phyloP scores from a whole-genome alignment of 108 stramenopile genomes.

The Conticribra guillardii region DNA sequence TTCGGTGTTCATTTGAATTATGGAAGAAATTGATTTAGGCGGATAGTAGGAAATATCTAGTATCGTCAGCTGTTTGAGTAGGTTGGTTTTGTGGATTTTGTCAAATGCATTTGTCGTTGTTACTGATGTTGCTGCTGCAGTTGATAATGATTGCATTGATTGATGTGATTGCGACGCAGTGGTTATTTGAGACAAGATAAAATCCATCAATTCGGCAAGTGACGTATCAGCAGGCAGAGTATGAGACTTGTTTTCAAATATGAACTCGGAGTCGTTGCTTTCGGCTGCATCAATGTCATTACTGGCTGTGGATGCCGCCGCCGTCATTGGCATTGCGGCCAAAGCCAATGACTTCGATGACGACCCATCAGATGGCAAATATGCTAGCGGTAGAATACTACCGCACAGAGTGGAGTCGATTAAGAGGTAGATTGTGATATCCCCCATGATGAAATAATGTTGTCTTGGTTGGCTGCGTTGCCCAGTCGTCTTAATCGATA shows the following conservation, averaged over 20 bases:
- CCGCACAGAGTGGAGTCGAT: slow-evolving; percentile 20
- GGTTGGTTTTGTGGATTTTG: background rate
- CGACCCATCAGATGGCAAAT: background rate
- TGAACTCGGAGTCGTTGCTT: background rate
- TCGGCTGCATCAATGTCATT: no score
- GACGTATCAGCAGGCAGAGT: slow-evolving; percentile 23
- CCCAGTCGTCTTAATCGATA: no score
- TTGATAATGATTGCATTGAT: no score
- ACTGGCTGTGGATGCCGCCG: no score
- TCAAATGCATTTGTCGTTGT: no score
- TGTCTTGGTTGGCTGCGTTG: no score
- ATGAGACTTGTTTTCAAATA: slow-evolving; percentile 10
- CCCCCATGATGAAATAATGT: slow-evolving; percentile 43
- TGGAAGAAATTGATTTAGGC: slow-evolving; percentile 57
- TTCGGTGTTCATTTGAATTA: slow-evolving; percentile 27
- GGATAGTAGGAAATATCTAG: slow-evolving; percentile 49
- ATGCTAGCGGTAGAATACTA: background rate
- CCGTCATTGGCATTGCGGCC: no score
- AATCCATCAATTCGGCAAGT: slow-evolving; percentile 21
- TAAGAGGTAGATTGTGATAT: slow-evolving; percentile 31
- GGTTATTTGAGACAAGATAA: background rate
- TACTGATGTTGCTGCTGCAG: no score
- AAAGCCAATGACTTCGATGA: no score
- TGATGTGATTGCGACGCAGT: no score
- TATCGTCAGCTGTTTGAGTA: background rate